Percentiles rank a stretch among this genome's conserved stretches.
These are phyloP conservation scores for Salix suchowensis DNA, from an alignment of 345 rosid species.

Conservation along the genomic window DNA sequence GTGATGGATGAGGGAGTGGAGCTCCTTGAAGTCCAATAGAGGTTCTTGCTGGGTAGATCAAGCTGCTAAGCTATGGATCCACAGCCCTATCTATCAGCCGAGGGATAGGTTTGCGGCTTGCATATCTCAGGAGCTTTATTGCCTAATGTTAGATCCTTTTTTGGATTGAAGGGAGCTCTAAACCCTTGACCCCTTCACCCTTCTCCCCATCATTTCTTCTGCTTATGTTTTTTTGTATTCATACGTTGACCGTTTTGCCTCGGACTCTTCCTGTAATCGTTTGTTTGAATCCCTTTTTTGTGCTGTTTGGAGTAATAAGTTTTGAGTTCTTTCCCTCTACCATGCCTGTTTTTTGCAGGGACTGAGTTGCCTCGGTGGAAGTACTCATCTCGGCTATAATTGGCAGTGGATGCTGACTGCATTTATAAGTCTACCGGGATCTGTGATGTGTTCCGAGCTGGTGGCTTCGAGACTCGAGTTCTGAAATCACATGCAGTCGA, in stretches of 20 bases:
- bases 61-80: slow-evolving; percentile 95
- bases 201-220: not conserved
- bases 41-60: slow-evolving; percentile 49
- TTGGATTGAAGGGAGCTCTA: slow-evolving; percentile 99
- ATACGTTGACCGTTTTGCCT: not conserved
- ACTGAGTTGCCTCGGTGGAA: not conserved
- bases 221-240: too few relatives aligned
- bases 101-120: slow-evolving; percentile 72
- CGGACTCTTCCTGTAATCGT: not conserved
- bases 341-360: not conserved
- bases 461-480: not conserved
- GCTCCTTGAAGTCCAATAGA: slow-evolving; percentile 92
- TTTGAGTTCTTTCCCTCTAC: not conserved
- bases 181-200: slow-evolving; percentile 3
- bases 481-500: not conserved
- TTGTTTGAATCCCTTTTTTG: not conserved
- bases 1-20: slow-evolving; percentile 36
- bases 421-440: not conserved
- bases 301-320: not conserved
- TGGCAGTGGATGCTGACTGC: not conserved
- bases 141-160: slow-evolving; percentile 44
- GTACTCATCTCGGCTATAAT: not conserved
- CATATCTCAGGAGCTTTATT: slow-evolving; percentile 83
- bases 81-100: slow-evolving; percentile 36
- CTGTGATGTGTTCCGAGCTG: not conserved